Conservation (phyloP, 1,284 basidiomycete genomes). For the Boletus austroedulis region DNA sequence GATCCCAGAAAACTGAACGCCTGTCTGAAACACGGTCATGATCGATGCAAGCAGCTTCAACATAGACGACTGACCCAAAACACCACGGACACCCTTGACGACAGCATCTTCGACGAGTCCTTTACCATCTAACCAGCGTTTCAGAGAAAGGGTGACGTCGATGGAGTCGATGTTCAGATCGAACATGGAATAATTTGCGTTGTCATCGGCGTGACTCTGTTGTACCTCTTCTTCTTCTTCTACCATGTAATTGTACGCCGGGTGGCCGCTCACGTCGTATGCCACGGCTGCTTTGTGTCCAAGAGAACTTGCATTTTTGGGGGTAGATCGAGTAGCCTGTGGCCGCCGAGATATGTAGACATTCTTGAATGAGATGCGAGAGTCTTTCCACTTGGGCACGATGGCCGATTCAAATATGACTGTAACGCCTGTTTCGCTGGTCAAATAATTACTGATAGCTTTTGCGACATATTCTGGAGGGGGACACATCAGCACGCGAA, state of each 20-base stretch:
- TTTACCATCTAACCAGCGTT: conserved; percentile 94
- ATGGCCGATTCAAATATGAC: conserved; percentile 98
- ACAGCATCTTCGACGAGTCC: conserved; percentile 90
- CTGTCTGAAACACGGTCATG: conserved; percentile 58
- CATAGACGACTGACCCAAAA: conserved; percentile 63
- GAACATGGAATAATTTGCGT: conserved; percentile 81
- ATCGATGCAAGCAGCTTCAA: not conserved
- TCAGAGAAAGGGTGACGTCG: conserved; percentile 92
- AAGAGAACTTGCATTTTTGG: conserved; percentile 21
- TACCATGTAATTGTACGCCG: conserved; percentile 61
- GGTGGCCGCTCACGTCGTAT: conserved; percentile 74
- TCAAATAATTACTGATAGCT: conserved; percentile 90
- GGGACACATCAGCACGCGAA: not conserved
- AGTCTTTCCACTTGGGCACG: conserved; percentile 97
- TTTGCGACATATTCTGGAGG: conserved; percentile 80
- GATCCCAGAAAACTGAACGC: conserved; percentile 86
- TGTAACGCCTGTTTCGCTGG: conserved; percentile 88
- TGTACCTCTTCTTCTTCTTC: conserved; percentile 44
- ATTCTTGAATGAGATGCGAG: conserved; percentile 93
- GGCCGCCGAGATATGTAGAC: conserved; percentile 91
- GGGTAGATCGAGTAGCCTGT: conserved; percentile 16
- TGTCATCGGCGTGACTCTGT: conserved; percentile 42
- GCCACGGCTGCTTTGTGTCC: conserved; percentile 59
- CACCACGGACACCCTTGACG: conserved; percentile 91
- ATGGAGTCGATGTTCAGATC: conserved; percentile 92